phyloP scores from a whole-genome alignment of 208 protist genomes.

The Wallacemonas sp. region DNA sequence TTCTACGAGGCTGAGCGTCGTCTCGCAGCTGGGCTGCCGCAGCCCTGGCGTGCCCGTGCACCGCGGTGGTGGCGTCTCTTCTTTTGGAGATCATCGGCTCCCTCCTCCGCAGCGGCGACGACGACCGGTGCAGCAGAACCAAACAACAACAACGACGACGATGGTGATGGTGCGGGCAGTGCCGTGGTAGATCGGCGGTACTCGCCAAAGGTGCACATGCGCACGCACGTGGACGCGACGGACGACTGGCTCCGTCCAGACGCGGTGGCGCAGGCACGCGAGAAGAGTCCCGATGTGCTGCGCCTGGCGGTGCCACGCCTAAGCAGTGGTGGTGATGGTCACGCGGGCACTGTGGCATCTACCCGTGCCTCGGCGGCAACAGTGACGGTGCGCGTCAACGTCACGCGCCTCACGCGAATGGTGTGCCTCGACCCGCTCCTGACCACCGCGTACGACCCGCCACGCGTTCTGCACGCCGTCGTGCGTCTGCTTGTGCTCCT shows the following conservation, averaged over 20 bases:
- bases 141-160: not conserved
- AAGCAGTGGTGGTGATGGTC: not conserved
- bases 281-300: too few species aligned
- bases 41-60: not conserved
- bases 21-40: not conserved
- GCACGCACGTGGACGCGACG: constrained; percentile 6
- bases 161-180: too few species aligned
- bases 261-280: too few species aligned
- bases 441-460: not conserved
- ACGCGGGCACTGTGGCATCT: not conserved
- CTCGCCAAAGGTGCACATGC: constrained; percentile 14
- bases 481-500: not conserved
- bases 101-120: not conserved
- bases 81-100: not conserved
- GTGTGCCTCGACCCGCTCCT: constrained; percentile 7
- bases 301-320: too few species aligned
- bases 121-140: not conserved
- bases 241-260: constrained; percentile 39
- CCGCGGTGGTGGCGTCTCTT: constrained; percentile 9
- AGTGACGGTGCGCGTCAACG: too few species aligned
- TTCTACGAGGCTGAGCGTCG: not conserved
- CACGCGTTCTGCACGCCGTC: not conserved
- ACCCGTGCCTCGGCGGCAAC: too few species aligned
- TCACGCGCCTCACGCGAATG: too few species aligned
- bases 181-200: not conserved